Base-by-base conservation (phyloP, 139 green algal genomes). In the Astrephomene gubernaculifera region DNA sequence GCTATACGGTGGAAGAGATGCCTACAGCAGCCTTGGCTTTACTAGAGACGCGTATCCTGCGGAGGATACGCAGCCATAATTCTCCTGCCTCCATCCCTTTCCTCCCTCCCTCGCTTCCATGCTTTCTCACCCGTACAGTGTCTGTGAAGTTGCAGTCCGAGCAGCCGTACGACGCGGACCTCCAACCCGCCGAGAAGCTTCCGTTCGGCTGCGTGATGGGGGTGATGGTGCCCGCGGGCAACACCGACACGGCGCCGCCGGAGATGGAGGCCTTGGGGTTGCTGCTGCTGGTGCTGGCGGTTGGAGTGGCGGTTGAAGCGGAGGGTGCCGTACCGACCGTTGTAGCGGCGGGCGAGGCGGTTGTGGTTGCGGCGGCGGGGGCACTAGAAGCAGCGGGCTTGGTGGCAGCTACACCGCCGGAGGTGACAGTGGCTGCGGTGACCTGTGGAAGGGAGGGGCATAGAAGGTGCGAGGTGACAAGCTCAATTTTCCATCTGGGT, bases 141-240 rank as follows among this genome's bases (percentile, higher is more conserved):
- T 91, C 87, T 8, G 64, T 72, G 57, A 90, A 90, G 54, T 79
- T 81, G 79, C 87, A 91, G 49, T 87, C 79, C 27, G 64, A 2
- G 75, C 80, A 90, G 60, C 87, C 85, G 84, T 74, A 90, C 4
- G 49, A 70, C 6, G n/a, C 71, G 1, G 44, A 75, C 63, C 71
- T 63, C 86, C 79, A 87, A 25, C 71, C 71, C 19, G 41, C 8
- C 1, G 43, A 29, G 24, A 87, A 70, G 57, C 57, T 44, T 31
- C 68, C 78, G 54, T 52, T 54, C 7, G 63, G 29, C 57, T 79
- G 33, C 2, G 71, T 53, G 57, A 72, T 85, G 52, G 60, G 25
- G 4, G 57, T 67, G 43, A 79, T 52, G 31, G 81, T 81, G 81
- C 81, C 67, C 1, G 53, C 69, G 17, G 68, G 54, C 81, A 80